Evolutionary conservation across 768 basidiomycete species (phyloP).

Genomic region (Psilocybe tampanensis): DNA sequence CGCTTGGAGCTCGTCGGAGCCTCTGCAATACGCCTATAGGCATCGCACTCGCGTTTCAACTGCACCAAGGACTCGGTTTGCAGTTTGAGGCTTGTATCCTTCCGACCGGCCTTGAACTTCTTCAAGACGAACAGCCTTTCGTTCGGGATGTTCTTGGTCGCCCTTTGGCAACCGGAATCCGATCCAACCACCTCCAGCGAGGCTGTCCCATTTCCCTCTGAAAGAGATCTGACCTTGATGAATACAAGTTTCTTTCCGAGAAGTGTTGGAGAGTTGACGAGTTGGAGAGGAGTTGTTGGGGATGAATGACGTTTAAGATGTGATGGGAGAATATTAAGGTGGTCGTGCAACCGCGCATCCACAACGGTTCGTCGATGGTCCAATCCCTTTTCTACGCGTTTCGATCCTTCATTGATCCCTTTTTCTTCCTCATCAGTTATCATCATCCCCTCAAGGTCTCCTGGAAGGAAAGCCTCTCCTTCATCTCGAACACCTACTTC

Average conservation of each 20-base stretch:
- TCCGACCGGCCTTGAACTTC: not conserved
- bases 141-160: not conserved
- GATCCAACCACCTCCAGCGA: not conserved
- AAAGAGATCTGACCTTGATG: not conserved
- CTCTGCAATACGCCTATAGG: conserved; percentile 4
- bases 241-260: not conserved
- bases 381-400: no score
- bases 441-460: no score
- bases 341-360: not conserved
- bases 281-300: not conserved
- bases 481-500: no score
- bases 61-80: not conserved
- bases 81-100: not conserved
- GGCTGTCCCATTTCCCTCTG: not conserved
- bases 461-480: no score
- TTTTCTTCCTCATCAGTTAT: no score
- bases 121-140: not conserved
- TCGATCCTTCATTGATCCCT: no score
- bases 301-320: not conserved
- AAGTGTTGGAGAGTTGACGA: not conserved
- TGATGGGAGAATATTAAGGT: not conserved
- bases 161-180: not conserved
- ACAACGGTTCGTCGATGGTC: no score
- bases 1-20: not conserved
- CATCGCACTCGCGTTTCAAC: not conserved